These are phyloP conservation scores for Marasmius oreades DNA, from an alignment of 1,284 basidiomycete species.

Conservation along the genomic window DNA sequence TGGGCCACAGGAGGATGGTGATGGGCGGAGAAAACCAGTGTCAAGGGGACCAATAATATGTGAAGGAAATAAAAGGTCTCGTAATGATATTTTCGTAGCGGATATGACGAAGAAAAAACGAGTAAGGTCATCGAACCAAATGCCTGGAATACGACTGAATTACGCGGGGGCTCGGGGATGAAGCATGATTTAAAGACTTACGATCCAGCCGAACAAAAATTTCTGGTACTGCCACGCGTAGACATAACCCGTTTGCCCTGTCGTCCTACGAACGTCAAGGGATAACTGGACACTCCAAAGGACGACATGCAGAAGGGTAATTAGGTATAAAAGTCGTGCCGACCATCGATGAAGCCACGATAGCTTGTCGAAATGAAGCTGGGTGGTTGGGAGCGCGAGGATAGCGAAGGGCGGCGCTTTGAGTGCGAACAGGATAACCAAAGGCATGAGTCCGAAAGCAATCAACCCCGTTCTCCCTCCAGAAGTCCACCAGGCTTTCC, in stretches of 20 bases:
- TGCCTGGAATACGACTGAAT: slow-evolving; percentile 38
- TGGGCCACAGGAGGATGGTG: slow-evolving; percentile 70
- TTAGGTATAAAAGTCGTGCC: slow-evolving; percentile 72
- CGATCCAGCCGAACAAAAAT: slow-evolving; percentile 75
- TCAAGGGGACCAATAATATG: slow-evolving; percentile 61
- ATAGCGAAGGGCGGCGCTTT: slow-evolving; percentile 82
- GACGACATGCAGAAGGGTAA: slow-evolving; percentile 65
- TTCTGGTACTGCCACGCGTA: slow-evolving; percentile 66
- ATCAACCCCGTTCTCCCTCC: slow-evolving; percentile 74
- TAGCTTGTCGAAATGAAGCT: slow-evolving; percentile 78
- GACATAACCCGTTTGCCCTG: slow-evolving; percentile 53
- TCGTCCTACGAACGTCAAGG: slow-evolving; percentile 44
- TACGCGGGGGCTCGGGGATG: slow-evolving; percentile 4
- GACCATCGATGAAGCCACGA: slow-evolving; percentile 69
- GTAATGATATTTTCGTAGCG: slow-evolving; percentile 67
- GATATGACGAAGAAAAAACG: slow-evolving; percentile 58
- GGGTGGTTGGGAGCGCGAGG: slow-evolving; percentile 67
- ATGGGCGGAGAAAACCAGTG: slow-evolving; percentile 57
- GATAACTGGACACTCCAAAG: slow-evolving; percentile 77
- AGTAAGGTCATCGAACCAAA: slow-evolving; percentile 71
- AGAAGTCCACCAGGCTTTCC: slow-evolving; percentile 77
- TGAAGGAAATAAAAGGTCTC: slow-evolving; percentile 78
- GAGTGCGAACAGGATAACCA: slow-evolving; percentile 75
- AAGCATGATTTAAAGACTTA: slow-evolving; percentile 39
- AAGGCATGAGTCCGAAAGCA: slow-evolving; percentile 75